These are phyloP conservation scores for Brassica rapa DNA, from an alignment of 345 rosid species.

Conservation along the genomic window DNA sequence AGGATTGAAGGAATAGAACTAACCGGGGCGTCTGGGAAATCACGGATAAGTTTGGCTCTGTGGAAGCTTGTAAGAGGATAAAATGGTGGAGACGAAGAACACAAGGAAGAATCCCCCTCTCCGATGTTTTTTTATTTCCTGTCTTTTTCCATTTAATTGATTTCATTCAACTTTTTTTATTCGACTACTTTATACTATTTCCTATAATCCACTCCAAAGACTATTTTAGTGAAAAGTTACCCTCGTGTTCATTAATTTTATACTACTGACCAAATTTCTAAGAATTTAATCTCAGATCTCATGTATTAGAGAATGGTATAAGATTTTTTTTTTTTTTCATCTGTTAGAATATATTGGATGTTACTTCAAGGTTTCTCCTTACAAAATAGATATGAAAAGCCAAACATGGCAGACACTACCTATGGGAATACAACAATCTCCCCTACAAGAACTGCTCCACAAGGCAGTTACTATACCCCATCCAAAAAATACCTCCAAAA, in stretches of 20 bases:
- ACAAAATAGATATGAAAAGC: too few species aligned
- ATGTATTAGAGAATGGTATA: not conserved
- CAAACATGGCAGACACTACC: too few species aligned
- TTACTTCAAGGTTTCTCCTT: too few species aligned
- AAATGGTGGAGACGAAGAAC: slow-evolving; percentile 41
- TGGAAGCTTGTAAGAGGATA: slow-evolving; percentile 27
- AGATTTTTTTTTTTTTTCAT: too few species aligned
- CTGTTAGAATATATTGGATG: too few species aligned
- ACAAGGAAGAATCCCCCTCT: slow-evolving; percentile 19
- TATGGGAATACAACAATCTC: too few species aligned
- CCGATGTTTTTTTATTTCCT: slow-evolving; percentile 12
- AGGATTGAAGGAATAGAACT: slow-evolving; percentile 21
- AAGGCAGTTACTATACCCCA: too few species aligned
- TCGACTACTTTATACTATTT: not conserved
- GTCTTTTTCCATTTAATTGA: slow-evolving; percentile 7
- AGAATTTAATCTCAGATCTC: not conserved
- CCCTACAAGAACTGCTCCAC: too few species aligned
- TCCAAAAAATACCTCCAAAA: too few species aligned
- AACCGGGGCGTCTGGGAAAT: not conserved
- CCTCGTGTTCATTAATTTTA: not conserved
- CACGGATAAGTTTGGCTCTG: slow-evolving; percentile 30
- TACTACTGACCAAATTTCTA: not conserved
- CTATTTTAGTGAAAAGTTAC: not conserved
- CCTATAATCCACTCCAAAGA: not conserved
- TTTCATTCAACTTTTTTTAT: not conserved